These are phyloP conservation scores for Trametes elegans DNA, from an alignment of 768 basidiomycete species.

Conservation along the genomic window DNA sequence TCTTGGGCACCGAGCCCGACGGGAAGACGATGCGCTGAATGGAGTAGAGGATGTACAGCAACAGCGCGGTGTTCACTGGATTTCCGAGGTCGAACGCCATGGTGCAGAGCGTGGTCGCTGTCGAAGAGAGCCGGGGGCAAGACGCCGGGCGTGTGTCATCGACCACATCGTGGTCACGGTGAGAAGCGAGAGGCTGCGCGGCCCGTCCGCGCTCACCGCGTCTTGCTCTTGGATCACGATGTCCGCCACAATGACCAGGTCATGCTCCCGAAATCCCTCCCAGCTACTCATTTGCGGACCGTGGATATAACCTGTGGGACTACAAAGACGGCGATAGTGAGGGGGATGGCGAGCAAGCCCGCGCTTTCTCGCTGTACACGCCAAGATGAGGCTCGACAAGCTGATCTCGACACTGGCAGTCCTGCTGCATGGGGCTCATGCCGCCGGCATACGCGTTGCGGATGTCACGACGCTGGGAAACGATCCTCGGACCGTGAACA, in stretches of 20 bases:
- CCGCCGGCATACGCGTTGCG: conserved; percentile 18
- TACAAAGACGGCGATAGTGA: not conserved
- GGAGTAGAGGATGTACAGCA: conserved; percentile 77
- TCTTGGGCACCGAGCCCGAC: conserved; percentile 46
- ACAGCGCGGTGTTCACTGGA: conserved; percentile 75
- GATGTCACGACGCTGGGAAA: conserved; percentile 27
- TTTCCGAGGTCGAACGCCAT: conserved; percentile 53
- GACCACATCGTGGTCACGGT: not conserved
- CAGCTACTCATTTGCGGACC: not conserved
- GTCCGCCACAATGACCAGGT: conserved; percentile 10
- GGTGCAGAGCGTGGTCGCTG: conserved; percentile 5
- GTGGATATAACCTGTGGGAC: not conserved
- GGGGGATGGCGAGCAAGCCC: not conserved
- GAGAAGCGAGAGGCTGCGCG: not conserved
- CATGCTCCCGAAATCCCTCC: not conserved
- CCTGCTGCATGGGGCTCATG: not conserved
- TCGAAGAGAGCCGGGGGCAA: not conserved
- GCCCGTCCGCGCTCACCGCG: not conserved
- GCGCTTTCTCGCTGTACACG: not conserved
- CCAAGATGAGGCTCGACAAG: not conserved
- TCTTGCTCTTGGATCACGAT: conserved; percentile 10
- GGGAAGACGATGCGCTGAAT: conserved; percentile 76
- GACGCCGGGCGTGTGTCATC: not conserved
- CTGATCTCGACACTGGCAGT: not conserved
- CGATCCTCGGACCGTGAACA: conserved; percentile 35